These are phyloP conservation scores for Combretum micranthum DNA, from an alignment of 345 rosid genomes.

Conservation along the genomic window DNA sequence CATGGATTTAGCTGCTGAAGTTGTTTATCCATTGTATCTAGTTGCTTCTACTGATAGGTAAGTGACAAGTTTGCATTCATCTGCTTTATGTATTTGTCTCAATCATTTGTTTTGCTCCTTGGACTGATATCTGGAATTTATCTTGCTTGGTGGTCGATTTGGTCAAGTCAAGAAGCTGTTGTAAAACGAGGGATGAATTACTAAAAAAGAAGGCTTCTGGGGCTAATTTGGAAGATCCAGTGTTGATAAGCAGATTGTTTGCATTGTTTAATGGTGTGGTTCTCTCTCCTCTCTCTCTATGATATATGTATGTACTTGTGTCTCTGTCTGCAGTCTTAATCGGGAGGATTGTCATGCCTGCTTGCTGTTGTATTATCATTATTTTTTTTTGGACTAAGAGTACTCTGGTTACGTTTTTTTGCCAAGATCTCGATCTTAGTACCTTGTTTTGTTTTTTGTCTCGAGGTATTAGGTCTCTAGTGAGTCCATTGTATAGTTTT, in stretches of 20 bases:
- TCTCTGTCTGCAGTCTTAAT: too few species aligned
- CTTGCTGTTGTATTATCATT: too few species aligned
- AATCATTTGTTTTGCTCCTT: too few species aligned
- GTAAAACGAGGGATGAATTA: constrained; percentile 77
- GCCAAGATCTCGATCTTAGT: too few species aligned
- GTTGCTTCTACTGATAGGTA: constrained; percentile 82
- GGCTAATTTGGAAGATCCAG: constrained; percentile 73
- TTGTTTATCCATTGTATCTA: constrained; percentile 68
- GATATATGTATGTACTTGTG: too few species aligned
- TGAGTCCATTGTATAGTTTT: too few species aligned
- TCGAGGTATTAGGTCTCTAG: too few species aligned
- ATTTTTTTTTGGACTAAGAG: too few species aligned
- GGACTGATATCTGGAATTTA: not conserved
- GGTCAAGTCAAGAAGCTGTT: constrained; percentile 78
- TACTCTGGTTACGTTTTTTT: too few species aligned
- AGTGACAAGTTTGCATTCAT: not conserved
- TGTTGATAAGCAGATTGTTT: constrained; percentile 61
- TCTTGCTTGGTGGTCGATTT: constrained; percentile 23
- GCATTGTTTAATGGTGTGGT: constrained; percentile 73
- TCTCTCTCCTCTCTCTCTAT: constrained; percentile 8
- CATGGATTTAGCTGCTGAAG: constrained; percentile 66
- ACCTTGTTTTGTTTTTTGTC: too few species aligned
- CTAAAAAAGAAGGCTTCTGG: constrained; percentile 64
- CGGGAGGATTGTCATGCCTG: too few species aligned
- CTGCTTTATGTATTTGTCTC: too few species aligned